A percentile compares a stretch with the other conserved stretches of the same genome.
Conservation (phyloP, 202 grass and related monocot genomes). For the Eragrostis tef region DNA sequence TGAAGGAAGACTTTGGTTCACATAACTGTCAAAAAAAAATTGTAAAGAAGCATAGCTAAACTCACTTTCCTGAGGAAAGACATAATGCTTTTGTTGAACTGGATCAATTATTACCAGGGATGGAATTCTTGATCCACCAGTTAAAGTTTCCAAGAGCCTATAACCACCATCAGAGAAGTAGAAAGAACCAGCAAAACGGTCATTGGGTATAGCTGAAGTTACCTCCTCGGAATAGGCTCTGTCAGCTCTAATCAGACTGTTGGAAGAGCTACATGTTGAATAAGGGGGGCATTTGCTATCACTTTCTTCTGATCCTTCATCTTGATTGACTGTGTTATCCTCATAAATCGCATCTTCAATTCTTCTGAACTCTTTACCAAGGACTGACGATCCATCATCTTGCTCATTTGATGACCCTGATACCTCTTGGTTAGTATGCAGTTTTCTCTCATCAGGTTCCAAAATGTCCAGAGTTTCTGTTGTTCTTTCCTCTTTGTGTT, state of each 20-base stretch:
- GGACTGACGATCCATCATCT: slow-evolving; percentile 36
- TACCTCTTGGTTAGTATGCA: slow-evolving; percentile 46
- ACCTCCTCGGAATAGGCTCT: slow-evolving; percentile 32
- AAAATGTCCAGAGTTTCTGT: slow-evolving; percentile 40
- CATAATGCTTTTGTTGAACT: slow-evolving; percentile 65
- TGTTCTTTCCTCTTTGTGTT: slow-evolving; percentile 39
- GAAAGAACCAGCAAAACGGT: slow-evolving; percentile 67
- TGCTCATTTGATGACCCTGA: slow-evolving; percentile 37
- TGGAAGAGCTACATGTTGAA: slow-evolving; percentile 45
- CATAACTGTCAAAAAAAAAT: slow-evolving; percentile 74
- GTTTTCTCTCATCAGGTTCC: slow-evolving; percentile 31
- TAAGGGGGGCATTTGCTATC: slow-evolving; percentile 34
- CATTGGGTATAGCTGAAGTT: slow-evolving; percentile 41
- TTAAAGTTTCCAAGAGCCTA: slow-evolving; percentile 75
- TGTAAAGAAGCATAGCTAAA: slow-evolving; percentile 67
- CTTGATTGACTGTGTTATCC: slow-evolving; percentile 45
- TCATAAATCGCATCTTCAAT: slow-evolving; percentile 47
- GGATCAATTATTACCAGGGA: slow-evolving; percentile 90
- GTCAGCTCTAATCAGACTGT: slow-evolving; percentile 31
- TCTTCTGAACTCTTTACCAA: slow-evolving; percentile 46
- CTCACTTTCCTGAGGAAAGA: slow-evolving; percentile 66
- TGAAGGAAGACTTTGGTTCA: slow-evolving; percentile 72
- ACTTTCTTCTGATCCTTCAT: slow-evolving; percentile 49
- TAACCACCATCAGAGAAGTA: slow-evolving; percentile 84
- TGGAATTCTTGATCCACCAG: slow-evolving; percentile 76